Evolutionary conservation across 805 yeast genomes (phyloP).

Genomic region (Nakazawaea holstii): DNA sequence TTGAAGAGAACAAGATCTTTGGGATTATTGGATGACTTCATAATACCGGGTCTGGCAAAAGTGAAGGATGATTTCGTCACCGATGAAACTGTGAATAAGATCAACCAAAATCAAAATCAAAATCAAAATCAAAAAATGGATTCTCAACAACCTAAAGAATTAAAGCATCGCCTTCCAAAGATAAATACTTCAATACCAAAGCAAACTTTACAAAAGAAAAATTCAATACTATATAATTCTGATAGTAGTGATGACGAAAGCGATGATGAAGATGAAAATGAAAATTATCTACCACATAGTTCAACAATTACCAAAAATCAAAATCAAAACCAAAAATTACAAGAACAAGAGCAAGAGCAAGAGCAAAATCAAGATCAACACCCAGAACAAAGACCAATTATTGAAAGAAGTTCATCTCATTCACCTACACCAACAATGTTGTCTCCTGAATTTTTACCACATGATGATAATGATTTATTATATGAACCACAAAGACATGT

Average conservation of each 20-base stretch:
- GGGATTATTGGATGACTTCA: conserved; percentile 63
- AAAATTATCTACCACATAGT: not conserved
- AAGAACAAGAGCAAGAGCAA: not conserved
- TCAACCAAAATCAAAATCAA: conserved; percentile 24
- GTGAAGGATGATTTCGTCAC: conserved; percentile 89
- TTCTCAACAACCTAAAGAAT: not conserved
- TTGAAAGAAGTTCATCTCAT: not conserved
- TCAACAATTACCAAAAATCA: no score
- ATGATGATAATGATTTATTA: conserved; percentile 77
- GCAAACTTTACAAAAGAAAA: not conserved
- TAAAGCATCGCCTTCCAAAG: conserved; percentile 7
- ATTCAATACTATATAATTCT: conserved; percentile 9
- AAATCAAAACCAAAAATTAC: no score
- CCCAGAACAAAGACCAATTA: not conserved
- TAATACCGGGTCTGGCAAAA: conserved; percentile 54
- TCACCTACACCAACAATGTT: conserved; percentile 3
- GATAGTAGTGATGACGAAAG: conserved; percentile 5
- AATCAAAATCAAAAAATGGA: not conserved
- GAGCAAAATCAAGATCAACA: not conserved
- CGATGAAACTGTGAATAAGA: conserved; percentile 90
- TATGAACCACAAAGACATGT: conserved; percentile 87
- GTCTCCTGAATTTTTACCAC: conserved; percentile 37
- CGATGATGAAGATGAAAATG: not conserved
- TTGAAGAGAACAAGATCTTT: conserved; percentile 78
- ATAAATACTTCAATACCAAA: not conserved